Percentiles rank a stretch among this genome's conserved stretches.
These are phyloP conservation scores for Aureobasidium leucospermi DNA, from an alignment of 2,329 filamentous ascomycete species.

Conservation along the genomic window DNA sequence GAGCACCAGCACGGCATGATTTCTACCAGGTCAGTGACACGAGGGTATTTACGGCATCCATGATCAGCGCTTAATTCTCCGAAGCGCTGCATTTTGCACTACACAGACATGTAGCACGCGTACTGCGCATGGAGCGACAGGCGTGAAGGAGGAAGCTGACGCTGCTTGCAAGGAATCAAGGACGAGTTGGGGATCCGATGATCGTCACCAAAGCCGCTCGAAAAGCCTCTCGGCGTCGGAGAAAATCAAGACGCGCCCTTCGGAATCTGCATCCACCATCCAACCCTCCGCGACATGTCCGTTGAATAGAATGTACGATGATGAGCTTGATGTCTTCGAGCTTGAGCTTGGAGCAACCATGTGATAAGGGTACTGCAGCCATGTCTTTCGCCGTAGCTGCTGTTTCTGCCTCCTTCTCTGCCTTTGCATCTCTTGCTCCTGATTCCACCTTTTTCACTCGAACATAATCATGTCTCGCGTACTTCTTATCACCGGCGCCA, in stretches of 20 bases:
- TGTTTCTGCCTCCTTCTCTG: background rate
- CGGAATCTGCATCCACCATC: background rate
- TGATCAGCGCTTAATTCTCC: slow-evolving; percentile 11
- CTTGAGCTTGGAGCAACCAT: slow-evolving; percentile 2
- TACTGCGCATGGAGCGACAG: background rate
- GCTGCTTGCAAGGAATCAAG: background rate
- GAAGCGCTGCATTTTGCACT: slow-evolving; percentile 11
- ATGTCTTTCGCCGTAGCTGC: background rate
- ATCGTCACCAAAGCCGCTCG: background rate
- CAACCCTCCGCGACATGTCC: background rate
- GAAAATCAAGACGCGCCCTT: slow-evolving; percentile 3
- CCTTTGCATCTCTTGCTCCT: background rate
- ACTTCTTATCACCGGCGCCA: slow-evolving; percentile 40
- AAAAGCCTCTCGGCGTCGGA: slow-evolving; percentile 7
- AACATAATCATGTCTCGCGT: slow-evolving; percentile 27
- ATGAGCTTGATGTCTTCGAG: background rate
- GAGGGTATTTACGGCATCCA: background rate
- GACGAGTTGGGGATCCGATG: slow-evolving; percentile 4
- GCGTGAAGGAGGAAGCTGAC: background rate
- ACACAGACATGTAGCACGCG: background rate
- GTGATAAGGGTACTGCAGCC: slow-evolving; percentile 4
- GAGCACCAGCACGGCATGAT: background rate
- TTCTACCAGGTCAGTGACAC: background rate
- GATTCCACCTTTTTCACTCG: background rate
- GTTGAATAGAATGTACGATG: background rate